Base-by-base conservation (phyloP, 495 filamentous ascomycete genomes). In the Hypoxylon trugodes region DNA sequence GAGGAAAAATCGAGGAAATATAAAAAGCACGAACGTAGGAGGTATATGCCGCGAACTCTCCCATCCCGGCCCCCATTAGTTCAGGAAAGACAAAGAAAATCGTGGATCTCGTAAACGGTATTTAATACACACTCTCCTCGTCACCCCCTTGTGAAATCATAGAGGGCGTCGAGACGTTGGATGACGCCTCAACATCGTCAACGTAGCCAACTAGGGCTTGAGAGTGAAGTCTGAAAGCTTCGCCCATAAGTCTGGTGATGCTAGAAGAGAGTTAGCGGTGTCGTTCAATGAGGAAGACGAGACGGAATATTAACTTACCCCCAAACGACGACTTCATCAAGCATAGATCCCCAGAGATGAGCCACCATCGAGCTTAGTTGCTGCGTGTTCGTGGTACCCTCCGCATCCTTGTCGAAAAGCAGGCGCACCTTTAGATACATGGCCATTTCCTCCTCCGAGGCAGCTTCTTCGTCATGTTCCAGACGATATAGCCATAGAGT, bases 291-390 rank as follows among this genome's bases (percentile, higher is more conserved):
- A 4, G 42, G 22, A 32, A 28, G 41, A n/a, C n/a, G n/a, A n/a
- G 52, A 51, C 42, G 38, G 38, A 46, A 28, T 59, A 52, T 51
- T 43, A 33, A 83, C 84, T 81, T 81, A 85, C 83, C 95, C 95
- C 95, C 95, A 98, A 55, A 98, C 95, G 66, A 97, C 94, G 60
- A 97, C 95, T 75, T 97, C 96, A 75, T 98, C 94, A 66, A 98
- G 85, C 89, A 98, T 98, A 61, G 91, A 92, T 73, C 96, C 95
- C 95, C 95, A 98, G 55, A 97, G 86, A 72, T 90, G 87, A 68
- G 95, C 93, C 30, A 98, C 94, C 45, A 91, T 92, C 26, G 92
- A 91, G 76, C 94, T 97, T 60, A 98, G 84, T 75, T 93, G 92
- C 47, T 79, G 76, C 24, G 85, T 77, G 50, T 86, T 87, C 78